Evolutionary conservation across 2,329 filamentous ascomycete genomes (phyloP), one percentile per base, ranked within the genome.

Genomic region (Trichoderma citrinoviride): DNA sequence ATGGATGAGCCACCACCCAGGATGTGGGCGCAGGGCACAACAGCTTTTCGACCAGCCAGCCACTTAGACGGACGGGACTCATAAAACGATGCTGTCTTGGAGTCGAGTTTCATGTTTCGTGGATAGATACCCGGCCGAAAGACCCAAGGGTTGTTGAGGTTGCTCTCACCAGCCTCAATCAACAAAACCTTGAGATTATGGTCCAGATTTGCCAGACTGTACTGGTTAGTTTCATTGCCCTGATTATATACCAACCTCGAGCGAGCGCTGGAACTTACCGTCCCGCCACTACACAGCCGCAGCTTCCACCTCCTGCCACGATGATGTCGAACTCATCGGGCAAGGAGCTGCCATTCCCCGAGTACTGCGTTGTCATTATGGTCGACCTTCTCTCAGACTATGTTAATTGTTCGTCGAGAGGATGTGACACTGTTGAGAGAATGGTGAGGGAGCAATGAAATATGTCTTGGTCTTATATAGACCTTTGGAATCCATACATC

Each of bases 1-100:
- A 71, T 70, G 1, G 70, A 68, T 5, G 70, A 71, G 2, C 70
- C 70, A 7, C 70, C 70, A 8, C 70, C 70, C 0, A 71, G 66
- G n/a, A 68, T 53, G 12, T 68, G 68, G 8, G 70, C 70, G 6
- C 69, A 67, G 3, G 65, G 66, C 0, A 71, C 65, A 10, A 66
- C 50, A 2, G 68, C 53, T 53, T 67, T 65, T 10, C 69, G 57
- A 6, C 67, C 61, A 14, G 40, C 66, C 14, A 71, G 49, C 25
- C 65, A 64, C 0, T 65, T 54, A 10, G 69, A 67, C 25, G 62
- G 68, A 5, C 58, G 57, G 10, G 67, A 63, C 21, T 69, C 66
- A 54, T 70, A 71, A 14, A 68, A 67, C 3, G 70, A 65, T 0
- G 66, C 66, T 1, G 66, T 69, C 15, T 70, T 68, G 27, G 64